Evolutionary conservation across 2,329 filamentous ascomycete genomes (phyloP), one percentile per base, ranked within the genome.

Genomic region (Aspergillus chevalieri): DNA sequence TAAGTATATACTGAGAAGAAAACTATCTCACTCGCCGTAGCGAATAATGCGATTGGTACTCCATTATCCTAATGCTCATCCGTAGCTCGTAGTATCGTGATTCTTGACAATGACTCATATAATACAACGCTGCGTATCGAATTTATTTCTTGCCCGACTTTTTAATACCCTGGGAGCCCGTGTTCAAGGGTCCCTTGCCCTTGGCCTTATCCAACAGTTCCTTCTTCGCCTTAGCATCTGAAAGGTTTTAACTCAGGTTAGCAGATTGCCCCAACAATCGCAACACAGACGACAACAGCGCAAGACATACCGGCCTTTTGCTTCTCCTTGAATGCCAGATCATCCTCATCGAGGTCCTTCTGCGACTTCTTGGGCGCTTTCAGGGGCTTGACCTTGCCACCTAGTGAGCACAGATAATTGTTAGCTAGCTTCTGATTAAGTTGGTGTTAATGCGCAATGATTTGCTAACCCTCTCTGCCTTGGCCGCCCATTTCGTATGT

Each of bases 111-210:
- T 15, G 28, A 36, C 30, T 15, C 21, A 10, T 5, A 30, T 30
- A 30, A 12, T 3, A 44, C 7, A 41, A 6, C 14, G 19, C 42
- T 39, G 33, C 12, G n/a, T 43, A 33, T 26, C 38, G 48, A 30
- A 28, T 62, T 74, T 80, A 95, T 85, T 96, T 95, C 87, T 96
- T 95, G 73, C 90, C 91, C 54, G 87, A 93, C 83, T 95, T 96
- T 85, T 96, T 96, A 78, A 97, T 95, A 55, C 89, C 90, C 74
- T 94, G 89, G 44, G 79, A 72, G 30, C 89, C 90, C 28, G 83
- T 86, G 75, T 90, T 91, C 68, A 96, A 69, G 34, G 92, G 91
- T 3, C 92, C 92, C 76, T 94, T 95, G 71, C 87, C 87, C 64
- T 86, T 85, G 43, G 87, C 85, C 76, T 89, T 87, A 53, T 84